phyloP scores from a whole-genome alignment of 192 early-diverging fungal species.

The Entophlyctis luteolus region DNA sequence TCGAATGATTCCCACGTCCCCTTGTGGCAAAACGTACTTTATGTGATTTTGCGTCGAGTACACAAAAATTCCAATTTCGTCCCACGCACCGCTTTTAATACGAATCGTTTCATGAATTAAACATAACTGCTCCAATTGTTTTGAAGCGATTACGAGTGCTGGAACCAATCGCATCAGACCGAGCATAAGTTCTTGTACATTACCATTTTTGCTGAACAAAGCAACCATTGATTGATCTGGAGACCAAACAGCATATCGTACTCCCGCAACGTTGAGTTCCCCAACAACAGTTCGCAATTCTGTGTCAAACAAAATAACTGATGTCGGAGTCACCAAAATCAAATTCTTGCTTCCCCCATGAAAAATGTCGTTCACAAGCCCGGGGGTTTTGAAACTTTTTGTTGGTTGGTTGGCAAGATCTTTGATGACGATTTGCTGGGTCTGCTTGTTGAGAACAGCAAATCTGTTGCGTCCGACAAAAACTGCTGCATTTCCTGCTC shows the following conservation, averaged over 20 bases:
- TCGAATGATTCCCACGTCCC: conserved; percentile 94
- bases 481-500: conserved; percentile 74
- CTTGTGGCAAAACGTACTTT: conserved; percentile 92
- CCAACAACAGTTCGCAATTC: conserved; percentile 71
- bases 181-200: too few species aligned
- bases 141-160: conserved; percentile 86
- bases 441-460: conserved; percentile 87
- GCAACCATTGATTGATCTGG: conserved; percentile 83
- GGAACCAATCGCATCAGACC: too few species aligned
- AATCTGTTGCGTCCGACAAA: conserved; percentile 97
- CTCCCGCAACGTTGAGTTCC: conserved; percentile 77
- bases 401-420: conserved; percentile 82
- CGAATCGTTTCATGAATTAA: conserved; percentile 95
- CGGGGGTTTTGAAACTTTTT: conserved; percentile 82
- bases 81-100: conserved; percentile 97
- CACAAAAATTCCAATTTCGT: conserved; percentile 83
- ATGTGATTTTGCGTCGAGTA: conserved; percentile 98
- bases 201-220: conserved; percentile 92
- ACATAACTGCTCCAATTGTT: conserved; percentile 79
- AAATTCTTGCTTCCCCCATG: conserved; percentile 80
- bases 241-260: conserved; percentile 94
- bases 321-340: conserved; percentile 76
- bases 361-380: conserved; percentile 80
- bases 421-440: conserved; percentile 78
- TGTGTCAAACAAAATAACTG: conserved; percentile 88